Conservation (phyloP, 129 eudicot species). For the Arctium minus region DNA sequence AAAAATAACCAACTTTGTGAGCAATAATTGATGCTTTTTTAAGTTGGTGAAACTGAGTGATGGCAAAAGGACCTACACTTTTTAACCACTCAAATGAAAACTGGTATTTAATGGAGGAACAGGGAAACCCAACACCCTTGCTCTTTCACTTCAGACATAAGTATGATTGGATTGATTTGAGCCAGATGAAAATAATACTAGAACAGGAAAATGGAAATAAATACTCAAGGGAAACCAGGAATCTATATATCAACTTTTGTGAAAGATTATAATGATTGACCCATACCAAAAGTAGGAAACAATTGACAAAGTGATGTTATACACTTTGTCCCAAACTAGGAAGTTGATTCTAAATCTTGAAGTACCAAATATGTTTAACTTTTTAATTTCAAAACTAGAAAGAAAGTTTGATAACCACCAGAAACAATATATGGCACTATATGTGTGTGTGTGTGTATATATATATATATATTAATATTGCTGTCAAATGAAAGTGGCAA, state of each 20-base stretch:
- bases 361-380: background rate
- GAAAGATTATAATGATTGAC: conserved; percentile 25
- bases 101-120: conserved; percentile 15
- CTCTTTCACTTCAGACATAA: conserved; percentile 26
- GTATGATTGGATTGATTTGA: conserved; percentile 20
- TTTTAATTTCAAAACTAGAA: background rate
- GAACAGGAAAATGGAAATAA: conserved; percentile 8
- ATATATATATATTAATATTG: no score
- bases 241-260: conserved; percentile 8
- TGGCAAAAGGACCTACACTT: conserved; percentile 33
- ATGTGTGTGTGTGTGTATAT: background rate
- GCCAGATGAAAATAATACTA: background rate
- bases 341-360: background rate
- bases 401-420: background rate
- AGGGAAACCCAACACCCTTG: conserved; percentile 5
- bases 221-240: conserved; percentile 4
- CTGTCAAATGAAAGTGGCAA: no score
- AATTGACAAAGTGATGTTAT: background rate
- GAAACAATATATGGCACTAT: background rate
- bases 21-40: conserved; percentile 12
- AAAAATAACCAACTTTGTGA: conserved; percentile 6
- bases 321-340: conserved; percentile 14
- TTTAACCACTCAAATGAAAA: conserved; percentile 10
- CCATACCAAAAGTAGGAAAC: conserved; percentile 21
- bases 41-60: conserved; percentile 12